phyloP scores from a whole-genome alignment of 257 asterid species.

The Solanum infundibuliforme region DNA sequence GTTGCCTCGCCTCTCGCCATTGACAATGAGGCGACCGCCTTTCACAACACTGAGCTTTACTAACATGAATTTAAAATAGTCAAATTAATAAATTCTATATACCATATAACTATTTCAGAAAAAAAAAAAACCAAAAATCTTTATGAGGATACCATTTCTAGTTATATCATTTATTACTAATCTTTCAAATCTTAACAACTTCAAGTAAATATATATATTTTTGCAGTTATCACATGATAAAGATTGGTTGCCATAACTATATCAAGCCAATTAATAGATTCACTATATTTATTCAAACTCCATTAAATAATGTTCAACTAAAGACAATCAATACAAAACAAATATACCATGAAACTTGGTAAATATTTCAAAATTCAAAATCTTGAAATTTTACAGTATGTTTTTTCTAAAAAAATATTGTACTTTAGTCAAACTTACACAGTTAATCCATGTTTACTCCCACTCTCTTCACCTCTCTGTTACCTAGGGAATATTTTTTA shows the following conservation, averaged over 20 bases:
- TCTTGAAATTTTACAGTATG: background rate
- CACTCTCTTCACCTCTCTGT: background rate
- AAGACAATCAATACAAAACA: background rate
- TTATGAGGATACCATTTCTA: background rate
- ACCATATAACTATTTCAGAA: background rate
- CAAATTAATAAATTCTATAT: background rate
- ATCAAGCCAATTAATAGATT: background rate
- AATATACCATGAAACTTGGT: background rate
- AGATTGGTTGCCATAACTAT: background rate
- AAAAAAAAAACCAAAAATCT: background rate
- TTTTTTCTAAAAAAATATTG: background rate
- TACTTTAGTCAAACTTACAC: conserved; percentile 15
- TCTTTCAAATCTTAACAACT: background rate
- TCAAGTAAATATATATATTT: background rate
- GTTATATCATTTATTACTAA: background rate
- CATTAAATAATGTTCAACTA: background rate
- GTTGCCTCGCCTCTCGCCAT: no score
- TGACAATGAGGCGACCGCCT: no score
- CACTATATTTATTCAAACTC: background rate
- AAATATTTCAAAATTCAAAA: background rate
- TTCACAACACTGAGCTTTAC: background rate
- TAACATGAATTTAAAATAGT: background rate
- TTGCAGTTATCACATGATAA: background rate
- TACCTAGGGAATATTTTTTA: conserved; percentile 24
- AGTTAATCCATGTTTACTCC: background rate